Base-by-base conservation (phyloP, 1,284 basidiomycete species). In the Flammula alnicola region DNA sequence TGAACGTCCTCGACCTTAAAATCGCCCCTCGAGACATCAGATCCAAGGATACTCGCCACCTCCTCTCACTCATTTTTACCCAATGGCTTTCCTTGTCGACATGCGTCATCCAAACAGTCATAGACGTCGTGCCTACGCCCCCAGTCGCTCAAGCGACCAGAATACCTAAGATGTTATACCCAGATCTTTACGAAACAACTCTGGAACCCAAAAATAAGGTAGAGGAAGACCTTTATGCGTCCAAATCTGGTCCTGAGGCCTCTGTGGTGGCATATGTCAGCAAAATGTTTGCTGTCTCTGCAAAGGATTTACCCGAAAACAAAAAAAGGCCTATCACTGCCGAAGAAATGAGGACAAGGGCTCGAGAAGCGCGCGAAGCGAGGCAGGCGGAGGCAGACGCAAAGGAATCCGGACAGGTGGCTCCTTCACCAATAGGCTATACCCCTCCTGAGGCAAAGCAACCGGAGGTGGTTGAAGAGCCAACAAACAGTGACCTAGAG, bases 61-160 rank as follows among this genome's bases (percentile, higher is more conserved):
- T 98, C 6, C 83, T 98, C 31, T 87, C 84, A 10, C 75, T 91
- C 26, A 91, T 99, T 56, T 94, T 97, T 69, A 88, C 91, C 19
- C 95, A 98, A 71, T 99, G 97, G 97, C 81, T 99, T 1, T 91
- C 97, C 0, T 79, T 99, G 4, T 95, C 96, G 0, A 91, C 94
- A 0, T 90, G 93, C 57, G 86, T 95, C 39, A 98, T 98, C 63
- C 93, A 96, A 67, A 80, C 93, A 0, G 86, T 93, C 27, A 92
- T 99, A 55, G 94, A 98, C 62, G 76, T 97, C 54, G 84, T 99
- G 22, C 97, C 97, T 3, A 79, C 95, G 2, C 97, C 97, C 1
- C 73, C 85, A 17, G 71, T 77, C 16, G 94, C 97, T 0, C 97
- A 99, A 68, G 78, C 81, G 2, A 81, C 79, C 20, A 84, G 96